Percentiles rank a stretch among this genome's conserved stretches.
These are phyloP conservation scores for Geranium brycei DNA, from an alignment of 345 rosid genomes.

Conservation along the genomic window DNA sequence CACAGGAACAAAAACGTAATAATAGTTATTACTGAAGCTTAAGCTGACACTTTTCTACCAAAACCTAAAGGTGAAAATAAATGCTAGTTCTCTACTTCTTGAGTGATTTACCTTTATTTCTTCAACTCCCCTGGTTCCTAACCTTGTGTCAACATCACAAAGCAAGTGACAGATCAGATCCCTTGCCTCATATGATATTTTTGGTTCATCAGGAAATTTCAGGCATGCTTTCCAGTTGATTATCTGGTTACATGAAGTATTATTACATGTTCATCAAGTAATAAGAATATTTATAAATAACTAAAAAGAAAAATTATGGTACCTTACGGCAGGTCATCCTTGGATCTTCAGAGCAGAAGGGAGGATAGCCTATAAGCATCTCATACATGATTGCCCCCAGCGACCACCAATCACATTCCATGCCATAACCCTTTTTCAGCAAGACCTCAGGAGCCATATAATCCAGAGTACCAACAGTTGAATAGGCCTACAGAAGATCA, in stretches of 20 bases:
- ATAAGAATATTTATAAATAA: background rate
- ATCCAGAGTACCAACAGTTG: slow-evolving; percentile 98
- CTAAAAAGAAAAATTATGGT: background rate
- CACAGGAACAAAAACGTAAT: background rate
- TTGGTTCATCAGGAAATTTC: slow-evolving; percentile 89
- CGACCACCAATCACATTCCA: slow-evolving; percentile 99
- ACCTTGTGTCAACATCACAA: slow-evolving; percentile 80
- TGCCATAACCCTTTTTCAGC: slow-evolving; percentile 91
- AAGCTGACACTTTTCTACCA: background rate
- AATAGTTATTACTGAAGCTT: background rate
- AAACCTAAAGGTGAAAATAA: too few species aligned
- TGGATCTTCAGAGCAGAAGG: slow-evolving; percentile 94
- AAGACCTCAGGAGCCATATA: slow-evolving; percentile 99
- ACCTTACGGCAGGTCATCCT: slow-evolving; percentile 96
- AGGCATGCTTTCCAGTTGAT: slow-evolving; percentile 87
- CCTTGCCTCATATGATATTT: slow-evolving; percentile 60
- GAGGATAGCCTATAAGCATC: slow-evolving; percentile 96
- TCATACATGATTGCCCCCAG: slow-evolving; percentile 94
- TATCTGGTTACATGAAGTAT: slow-evolving; percentile 37
- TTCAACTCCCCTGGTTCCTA: slow-evolving; percentile 83
- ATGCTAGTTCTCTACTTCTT: background rate
- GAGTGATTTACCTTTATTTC: slow-evolving; percentile 55
- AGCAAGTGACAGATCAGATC: slow-evolving; percentile 28
- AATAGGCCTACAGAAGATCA: slow-evolving; percentile 58
- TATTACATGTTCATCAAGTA: slow-evolving; percentile 14